phyloP scores from a whole-genome alignment of 306 rosid genomes.

The Macrotyloma uniflorum region DNA sequence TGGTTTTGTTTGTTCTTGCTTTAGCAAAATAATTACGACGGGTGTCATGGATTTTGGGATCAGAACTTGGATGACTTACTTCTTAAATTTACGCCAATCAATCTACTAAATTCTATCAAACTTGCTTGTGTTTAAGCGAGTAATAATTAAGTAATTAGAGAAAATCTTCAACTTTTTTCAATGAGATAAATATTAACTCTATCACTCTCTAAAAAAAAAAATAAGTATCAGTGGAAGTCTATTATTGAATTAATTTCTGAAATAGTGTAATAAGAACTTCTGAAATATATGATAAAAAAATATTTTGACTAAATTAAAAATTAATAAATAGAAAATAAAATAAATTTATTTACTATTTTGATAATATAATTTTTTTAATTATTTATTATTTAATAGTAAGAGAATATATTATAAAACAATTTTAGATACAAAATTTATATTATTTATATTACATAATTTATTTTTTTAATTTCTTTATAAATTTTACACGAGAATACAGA shows the following conservation, averaged over 20 bases:
- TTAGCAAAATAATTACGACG: neutral
- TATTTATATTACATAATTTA: too few relatives aligned
- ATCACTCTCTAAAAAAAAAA: neutral
- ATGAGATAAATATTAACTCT: neutral
- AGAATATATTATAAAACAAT: too few relatives aligned
- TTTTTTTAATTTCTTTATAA: too few relatives aligned
- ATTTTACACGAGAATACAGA: too few relatives aligned
- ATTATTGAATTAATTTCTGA: neutral
- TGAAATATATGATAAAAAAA: neutral
- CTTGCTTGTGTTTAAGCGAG: neutral
- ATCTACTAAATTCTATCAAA: neutral
- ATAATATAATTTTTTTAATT: too few relatives aligned
- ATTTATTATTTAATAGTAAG: too few relatives aligned
- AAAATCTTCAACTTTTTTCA: neutral
- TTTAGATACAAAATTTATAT: too few relatives aligned
- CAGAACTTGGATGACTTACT: neutral
- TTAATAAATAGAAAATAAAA: too few relatives aligned
- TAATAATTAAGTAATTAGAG: neutral
- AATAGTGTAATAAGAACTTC: neutral
- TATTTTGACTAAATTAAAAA: too few relatives aligned
- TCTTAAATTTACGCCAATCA: neutral
- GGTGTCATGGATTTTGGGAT: neutral
- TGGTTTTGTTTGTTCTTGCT: slow-evolving; percentile 1
- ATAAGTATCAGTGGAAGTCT: neutral
- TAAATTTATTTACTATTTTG: too few relatives aligned